Base-by-base conservation (phyloP, 179 eudicot genomes). In the Gypsophila paniculata region DNA sequence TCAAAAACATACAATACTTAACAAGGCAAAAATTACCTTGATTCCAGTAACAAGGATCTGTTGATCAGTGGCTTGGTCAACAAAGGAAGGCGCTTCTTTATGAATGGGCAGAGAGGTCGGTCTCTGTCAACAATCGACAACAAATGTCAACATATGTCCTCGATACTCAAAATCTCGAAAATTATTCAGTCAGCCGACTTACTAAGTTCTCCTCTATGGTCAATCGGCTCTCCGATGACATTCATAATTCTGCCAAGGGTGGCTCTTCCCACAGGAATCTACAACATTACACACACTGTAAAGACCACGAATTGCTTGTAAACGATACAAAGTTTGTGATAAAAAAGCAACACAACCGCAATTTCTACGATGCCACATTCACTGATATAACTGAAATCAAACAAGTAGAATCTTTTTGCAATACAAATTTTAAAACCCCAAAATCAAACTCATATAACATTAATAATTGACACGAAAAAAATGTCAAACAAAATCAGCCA, bases 231-330 rank as follows among this genome's bases (percentile, higher is more conserved):
- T 75, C 99, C 99, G 82, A 92, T 95, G 76, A 95, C 97, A 83
- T 95, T 95, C 72, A 95, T 92, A 74, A 94, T 95, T 75, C 99
- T 96, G 34, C 99, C 99, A 82, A 95, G 99, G n/a, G 99, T 95
- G 26, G 93, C 91, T 77, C 99, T 88, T 58, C 99, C 99, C 32
- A 95, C 99, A 74, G 99, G 99, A 13, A 95, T 88, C 99, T 94
- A 79, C 36, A 34, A 64, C 23, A 61, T 15, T 6, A 44, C 5
- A 52, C 21, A 38, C 2, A 53, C 22, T 0, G 14, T 25, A 61
- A 23, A 48, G 22, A 17, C 51, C 5, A 13, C 29, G 15, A 26
- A 70, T 36, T 10, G 13, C 46, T 55, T 21, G 18, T 12, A 36
- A 21, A 15, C 42, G 4, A 57, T 19, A 57, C 14, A 57, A 21